Evolutionary conservation across 306 rosid genomes (phyloP), one percentile per base, ranked within the genome.

Genomic region (Quercus glauca): DNA sequence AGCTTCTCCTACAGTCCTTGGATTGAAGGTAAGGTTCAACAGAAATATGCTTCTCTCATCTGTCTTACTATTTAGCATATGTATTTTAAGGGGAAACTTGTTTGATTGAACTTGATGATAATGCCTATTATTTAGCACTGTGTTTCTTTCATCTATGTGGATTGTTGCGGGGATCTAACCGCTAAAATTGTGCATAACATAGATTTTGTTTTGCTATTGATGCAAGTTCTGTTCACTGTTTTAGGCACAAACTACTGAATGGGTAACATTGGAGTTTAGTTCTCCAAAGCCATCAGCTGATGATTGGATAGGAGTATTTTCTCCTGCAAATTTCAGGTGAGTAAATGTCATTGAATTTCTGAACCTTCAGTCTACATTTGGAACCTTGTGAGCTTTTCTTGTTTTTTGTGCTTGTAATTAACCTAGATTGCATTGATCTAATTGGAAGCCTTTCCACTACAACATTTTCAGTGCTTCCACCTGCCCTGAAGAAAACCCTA

Each of bases 291-390:
- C 97, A 71, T 82, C 91, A 65, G 29, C 14, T 69, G 88, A 84
- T 81, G 97, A 94, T 73, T 94, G 97, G 97, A 90, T 94, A 79
- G 97, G 97, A 61, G 97, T 94, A 61, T 94, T 92, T 85, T 94
- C 99, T 77, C 97, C 99, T 45, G 90, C 91, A 78, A 91, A 90
- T 77, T 92, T 95, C 91, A 94, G 86, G 99, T 94, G 73, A 29
- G 33, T 29, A 3, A 2, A 45, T 52, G 64, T 9, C 14, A 10
- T 26, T 73, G 45, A 26, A 45, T 5, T 76, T 73, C 31, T 45
- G 49, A 70, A 78, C 9, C 35, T 15, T 76, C 49, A 33, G 19
- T 57, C 4, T 29, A 64, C 41, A 63, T 5, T 6, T 28, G 43
- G 56, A 55, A 73, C n/a, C 20, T 59, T 55, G 45, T 37, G 17